phyloP scores from a whole-genome alignment of 371 early-diverging fungal genomes.

The Mortierella sp. region DNA sequence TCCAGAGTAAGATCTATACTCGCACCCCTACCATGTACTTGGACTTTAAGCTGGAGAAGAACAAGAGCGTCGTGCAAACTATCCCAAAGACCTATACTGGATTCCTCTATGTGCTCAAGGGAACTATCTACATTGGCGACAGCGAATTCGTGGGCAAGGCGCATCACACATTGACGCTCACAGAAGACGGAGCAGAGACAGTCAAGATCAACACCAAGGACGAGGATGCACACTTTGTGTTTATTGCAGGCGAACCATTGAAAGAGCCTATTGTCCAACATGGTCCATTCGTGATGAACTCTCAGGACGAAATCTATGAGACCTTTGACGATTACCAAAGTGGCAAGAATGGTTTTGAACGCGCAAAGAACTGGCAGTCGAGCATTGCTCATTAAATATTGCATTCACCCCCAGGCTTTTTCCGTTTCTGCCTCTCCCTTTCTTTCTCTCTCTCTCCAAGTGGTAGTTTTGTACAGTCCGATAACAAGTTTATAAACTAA shows the following conservation, averaged over 20 bases:
- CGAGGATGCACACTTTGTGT: conserved; percentile 61
- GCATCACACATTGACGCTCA: conserved; percentile 59
- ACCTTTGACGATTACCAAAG: conserved; percentile 63
- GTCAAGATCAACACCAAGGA: conserved; percentile 64
- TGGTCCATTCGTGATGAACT: conserved; percentile 76
- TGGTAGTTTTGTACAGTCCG: neutral
- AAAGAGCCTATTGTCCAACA: conserved; percentile 57
- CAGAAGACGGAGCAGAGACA: conserved; percentile 59
- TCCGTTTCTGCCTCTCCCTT: too few relatives aligned
- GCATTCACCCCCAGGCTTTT: neutral
- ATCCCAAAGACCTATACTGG: conserved; percentile 74
- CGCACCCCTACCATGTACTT: conserved; percentile 79
- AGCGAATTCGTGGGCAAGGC: conserved; percentile 65
- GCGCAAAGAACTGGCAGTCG: conserved; percentile 26
- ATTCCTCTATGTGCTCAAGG: conserved; percentile 77
- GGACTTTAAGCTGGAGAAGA: conserved; percentile 71
- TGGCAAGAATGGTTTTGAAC: conserved; percentile 61
- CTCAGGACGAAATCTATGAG: conserved; percentile 53
- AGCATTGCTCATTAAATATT: conserved; percentile 22
- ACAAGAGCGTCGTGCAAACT: conserved; percentile 62
- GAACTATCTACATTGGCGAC: conserved; percentile 63
- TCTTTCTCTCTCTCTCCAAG: neutral
- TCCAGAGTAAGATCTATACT: conserved; percentile 71
- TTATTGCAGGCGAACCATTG: conserved; percentile 44
- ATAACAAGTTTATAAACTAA: too few relatives aligned